Evolutionary conservation across 1,284 basidiomycete genomes (phyloP), one percentile per base, ranked within the genome.

Genomic region (Sanghuangporus baumii): DNA sequence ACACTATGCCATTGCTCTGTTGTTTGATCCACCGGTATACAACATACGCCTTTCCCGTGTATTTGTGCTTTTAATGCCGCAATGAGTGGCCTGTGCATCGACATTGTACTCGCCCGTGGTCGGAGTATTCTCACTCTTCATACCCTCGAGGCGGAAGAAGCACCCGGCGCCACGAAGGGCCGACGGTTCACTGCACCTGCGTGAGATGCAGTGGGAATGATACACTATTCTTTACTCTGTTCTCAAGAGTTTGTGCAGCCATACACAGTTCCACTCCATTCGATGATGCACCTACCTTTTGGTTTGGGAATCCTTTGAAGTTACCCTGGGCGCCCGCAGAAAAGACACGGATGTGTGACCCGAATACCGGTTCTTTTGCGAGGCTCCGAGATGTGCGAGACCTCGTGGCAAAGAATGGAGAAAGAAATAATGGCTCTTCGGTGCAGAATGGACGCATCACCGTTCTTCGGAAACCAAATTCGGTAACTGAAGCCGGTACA

Each of bases 371-470:
- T 37, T 36, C 52, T 16, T n/a, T 14, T 54, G 23, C 31, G 52
- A 54, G 52, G 52, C 31, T 54, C 52, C 52, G 51, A 54, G 36
- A 31, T 31, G 52, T 54, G 26, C 26, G 26, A 31, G 36, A n/a
- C 5, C 34, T 14, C 52, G 52, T 54, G 52, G 52, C 36, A 31
- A 54, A n/a, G 52, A 54, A 54, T 54, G 52, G 52, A 54, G 52
- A 37, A 54, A 54, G 18, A 54, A 54, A 9, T 37, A 16, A 14
- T 54, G 31, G 26, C 50, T 9, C 50, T 51, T 31, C 2, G 41
- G 12, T 3, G 0, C n/a, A 23, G 9, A 54, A 54, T 54, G 52
- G 31, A 54, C n/a, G 16, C 2, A 2, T 41, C 40, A 41, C n/a
- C 51, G 12, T n/a, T n/a, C 6, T 52, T 52, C 26, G 52, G 52